Conservation (phyloP, 345 rosid genomes). For the Toxicodendron radicans region DNA sequence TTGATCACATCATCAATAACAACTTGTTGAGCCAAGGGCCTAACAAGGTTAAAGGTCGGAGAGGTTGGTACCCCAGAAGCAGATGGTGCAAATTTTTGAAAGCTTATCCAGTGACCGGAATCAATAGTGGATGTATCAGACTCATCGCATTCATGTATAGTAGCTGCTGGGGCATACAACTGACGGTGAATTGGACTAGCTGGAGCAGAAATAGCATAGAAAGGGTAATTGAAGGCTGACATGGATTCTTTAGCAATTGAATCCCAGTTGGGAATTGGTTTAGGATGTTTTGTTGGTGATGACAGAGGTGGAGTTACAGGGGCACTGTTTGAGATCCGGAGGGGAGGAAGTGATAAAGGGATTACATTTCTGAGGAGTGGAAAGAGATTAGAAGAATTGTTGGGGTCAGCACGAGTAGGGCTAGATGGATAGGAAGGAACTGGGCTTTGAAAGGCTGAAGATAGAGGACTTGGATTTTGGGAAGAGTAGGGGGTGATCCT, state of each 20-base stretch:
- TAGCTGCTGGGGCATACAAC: conserved; percentile 71
- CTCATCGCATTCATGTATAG: conserved; percentile 94
- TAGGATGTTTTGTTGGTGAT: conserved; percentile 79
- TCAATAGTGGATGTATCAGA: conserved; percentile 92
- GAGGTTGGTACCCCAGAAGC: conserved; percentile 66
- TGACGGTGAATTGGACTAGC: conserved; percentile 95
- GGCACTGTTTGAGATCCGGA: conserved; percentile 92
- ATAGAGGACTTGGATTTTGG: conserved; percentile 81
- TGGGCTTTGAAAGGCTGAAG: conserved; percentile 90
- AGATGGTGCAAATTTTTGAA: conserved; percentile 68
- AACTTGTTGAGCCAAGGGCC: conserved; percentile 52
- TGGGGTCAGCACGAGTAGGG: conserved; percentile 62
- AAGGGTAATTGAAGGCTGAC: conserved; percentile 78
- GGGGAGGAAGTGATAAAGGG: conserved; percentile 86
- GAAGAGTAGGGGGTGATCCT: conserved; percentile 65
- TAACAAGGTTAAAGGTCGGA: conserved; percentile 88
- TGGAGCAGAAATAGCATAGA: conserved; percentile 86
- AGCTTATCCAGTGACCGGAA: conserved; percentile 94
- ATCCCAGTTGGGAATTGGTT: conserved; percentile 84
- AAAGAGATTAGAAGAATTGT: conserved; percentile 48
- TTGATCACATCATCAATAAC: conserved; percentile 32
- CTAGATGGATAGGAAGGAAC: conserved; percentile 93
- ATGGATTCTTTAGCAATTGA: conserved; percentile 73
- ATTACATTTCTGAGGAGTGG: conserved; percentile 67
- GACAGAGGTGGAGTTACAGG: conserved; percentile 96